A percentile compares a stretch with the other conserved stretches of the same genome.
Conservation (phyloP, 495 filamentous ascomycete genomes). For the Tuber indicum region DNA sequence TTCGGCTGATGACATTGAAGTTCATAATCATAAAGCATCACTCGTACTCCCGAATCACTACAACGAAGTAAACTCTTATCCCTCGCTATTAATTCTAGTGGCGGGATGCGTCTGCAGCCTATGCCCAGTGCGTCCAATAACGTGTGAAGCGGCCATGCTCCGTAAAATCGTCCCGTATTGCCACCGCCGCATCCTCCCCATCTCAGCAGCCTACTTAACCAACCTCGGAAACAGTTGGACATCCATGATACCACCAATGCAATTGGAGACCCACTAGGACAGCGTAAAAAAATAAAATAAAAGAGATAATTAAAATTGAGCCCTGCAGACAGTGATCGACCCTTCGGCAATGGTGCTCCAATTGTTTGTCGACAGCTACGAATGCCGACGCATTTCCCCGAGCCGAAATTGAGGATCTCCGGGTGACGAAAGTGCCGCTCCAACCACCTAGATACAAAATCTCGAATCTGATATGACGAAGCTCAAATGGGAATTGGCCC, state of each 20-base stretch:
- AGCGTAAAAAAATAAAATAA: neutral
- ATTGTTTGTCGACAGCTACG: neutral
- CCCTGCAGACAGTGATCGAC: neutral
- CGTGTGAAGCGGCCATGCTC: neutral
- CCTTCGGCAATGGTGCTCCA: neutral
- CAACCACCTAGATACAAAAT: neutral
- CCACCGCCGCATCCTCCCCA: neutral
- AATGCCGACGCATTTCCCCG: neutral
- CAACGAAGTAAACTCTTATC: neutral
- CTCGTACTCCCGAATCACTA: neutral
- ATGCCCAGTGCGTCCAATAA: neutral
- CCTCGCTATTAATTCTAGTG: neutral
- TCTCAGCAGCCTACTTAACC: neutral
- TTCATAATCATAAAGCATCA: neutral
- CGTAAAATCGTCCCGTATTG: neutral
- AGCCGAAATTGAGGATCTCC: neutral
- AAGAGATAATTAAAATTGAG: neutral
- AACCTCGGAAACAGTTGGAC: neutral
- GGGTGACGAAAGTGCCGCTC: neutral
- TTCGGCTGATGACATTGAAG: neutral
- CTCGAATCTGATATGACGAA: neutral
- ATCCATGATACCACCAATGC: neutral
- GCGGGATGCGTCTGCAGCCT: neutral
- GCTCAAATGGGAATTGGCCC: neutral
- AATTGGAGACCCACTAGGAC: neutral